Conservation (phyloP, 495 filamentous ascomycete species). For the Delitschia confertaspora region DNA sequence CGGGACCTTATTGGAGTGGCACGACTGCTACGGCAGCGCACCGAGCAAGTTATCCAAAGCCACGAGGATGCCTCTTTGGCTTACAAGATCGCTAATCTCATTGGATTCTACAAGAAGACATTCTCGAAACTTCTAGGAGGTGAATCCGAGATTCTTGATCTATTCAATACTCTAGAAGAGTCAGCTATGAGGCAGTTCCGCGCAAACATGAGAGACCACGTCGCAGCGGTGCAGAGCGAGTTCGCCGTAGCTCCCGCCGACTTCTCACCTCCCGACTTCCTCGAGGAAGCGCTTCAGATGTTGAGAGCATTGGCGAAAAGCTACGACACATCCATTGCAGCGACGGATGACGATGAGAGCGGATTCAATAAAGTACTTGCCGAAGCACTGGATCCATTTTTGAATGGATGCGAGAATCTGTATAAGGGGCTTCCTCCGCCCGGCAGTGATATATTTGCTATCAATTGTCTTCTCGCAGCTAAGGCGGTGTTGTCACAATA, state of each 20-base stretch:
- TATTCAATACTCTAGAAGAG: constrained; percentile 58
- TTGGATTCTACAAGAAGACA: constrained; percentile 80
- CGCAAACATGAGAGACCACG: constrained; percentile 65
- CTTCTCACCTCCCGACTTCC: constrained; percentile 72
- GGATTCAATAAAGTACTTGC: constrained; percentile 66
- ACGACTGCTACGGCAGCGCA: constrained; percentile 66
- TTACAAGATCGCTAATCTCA: constrained; percentile 81
- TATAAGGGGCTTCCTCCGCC: constrained; percentile 51
- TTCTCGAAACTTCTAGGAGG: constrained; percentile 70
- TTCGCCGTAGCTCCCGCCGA: constrained; percentile 56
- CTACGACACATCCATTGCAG: constrained; percentile 68
- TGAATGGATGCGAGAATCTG: constrained; percentile 62
- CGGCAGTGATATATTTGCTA: constrained; percentile 60
- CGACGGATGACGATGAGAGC: constrained; percentile 46
- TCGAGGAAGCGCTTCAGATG: constrained; percentile 68
- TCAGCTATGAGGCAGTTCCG: constrained; percentile 79
- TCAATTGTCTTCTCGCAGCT: constrained; percentile 68
- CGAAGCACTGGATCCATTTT: constrained; percentile 79
- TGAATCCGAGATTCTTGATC: constrained; percentile 59
- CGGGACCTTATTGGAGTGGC: constrained; percentile 73
- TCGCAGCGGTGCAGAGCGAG: constrained; percentile 62
- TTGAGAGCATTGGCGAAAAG: constrained; percentile 69
- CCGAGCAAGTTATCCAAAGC: constrained; percentile 84
- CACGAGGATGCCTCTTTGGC: constrained; percentile 83
- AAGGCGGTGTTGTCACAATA: constrained; percentile 44